Base-by-base conservation (phyloP, 2,329 filamentous ascomycete genomes). In the Calonectria multiphialidica region DNA sequence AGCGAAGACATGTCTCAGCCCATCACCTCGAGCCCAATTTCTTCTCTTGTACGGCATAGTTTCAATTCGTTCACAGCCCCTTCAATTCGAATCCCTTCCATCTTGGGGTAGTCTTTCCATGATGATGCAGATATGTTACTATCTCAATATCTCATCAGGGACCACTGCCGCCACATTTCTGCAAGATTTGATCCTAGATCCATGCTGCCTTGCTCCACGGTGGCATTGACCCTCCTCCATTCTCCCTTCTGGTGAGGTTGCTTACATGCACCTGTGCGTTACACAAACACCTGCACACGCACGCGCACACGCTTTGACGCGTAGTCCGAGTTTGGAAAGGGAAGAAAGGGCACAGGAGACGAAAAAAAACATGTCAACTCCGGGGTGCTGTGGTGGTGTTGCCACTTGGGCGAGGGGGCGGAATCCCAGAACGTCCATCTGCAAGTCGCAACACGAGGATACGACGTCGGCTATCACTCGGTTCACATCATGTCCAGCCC, bases 391-490 rank as follows among this genome's bases (percentile, higher is more conserved):
- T 49, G 35, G 68, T 73, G 65, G 74, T 76, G 62, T 72, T 64
- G 70, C 72, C 74, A 77, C 72, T 59, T 55, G 57, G 44, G 37
- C 16, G 37, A 55, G 47, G 50, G 47, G 55, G 50, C 25, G 33
- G 68, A 28, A 49, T 57, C 74, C 57, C 66, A 61, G 44, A 44
- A 23, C 42, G 42, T 44, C 50, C 57, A 33, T 30, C 66, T 76
- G 49, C 76, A 76, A 40, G 55, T 47, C 57, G 42, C 44, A 21
- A 28, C 63, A 53, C 49, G 69, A 75, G 62, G 66, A 74, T 78
- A 70, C 72, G 75, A 78, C 74, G 69, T 78, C 73, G 77, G 71
- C 61, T 72, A 68, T 65, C 72, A 69, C 44, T 67, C 35, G 66
- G 45, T 70, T 53, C 55, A 45, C 50, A 70, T 66, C 35, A 57